Conservation (phyloP, 2,329 filamentous ascomycete genomes). For the Trichoderma sp. region DNA sequence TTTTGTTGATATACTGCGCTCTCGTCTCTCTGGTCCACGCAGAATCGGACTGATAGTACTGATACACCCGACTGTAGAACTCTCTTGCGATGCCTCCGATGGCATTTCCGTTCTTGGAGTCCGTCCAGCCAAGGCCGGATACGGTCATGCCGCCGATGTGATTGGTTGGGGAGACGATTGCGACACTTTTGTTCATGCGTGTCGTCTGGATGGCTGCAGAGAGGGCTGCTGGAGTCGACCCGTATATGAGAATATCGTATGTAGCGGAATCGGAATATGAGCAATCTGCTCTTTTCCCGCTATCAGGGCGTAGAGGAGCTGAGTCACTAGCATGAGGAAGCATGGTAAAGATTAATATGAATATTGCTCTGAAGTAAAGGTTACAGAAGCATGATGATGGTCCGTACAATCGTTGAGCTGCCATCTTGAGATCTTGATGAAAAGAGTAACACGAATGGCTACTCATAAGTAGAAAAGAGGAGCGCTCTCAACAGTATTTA, state of each 20-base stretch:
- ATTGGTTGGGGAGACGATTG: conserved; percentile 27
- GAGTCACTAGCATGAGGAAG: not conserved
- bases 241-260: conserved; percentile 31
- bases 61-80: conserved; percentile 16
- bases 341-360: not conserved
- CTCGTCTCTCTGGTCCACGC: conserved; percentile 20
- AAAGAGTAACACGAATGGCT: not conserved
- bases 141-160: conserved; percentile 28
- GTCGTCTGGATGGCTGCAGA: conserved; percentile 30
- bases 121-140: conserved; percentile 33
- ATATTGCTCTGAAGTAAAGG: not conserved
- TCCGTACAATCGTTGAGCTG: not conserved
- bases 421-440: not conserved
- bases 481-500: not conserved
- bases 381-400: not conserved
- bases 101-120: conserved; percentile 20
- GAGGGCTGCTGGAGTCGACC: conserved; percentile 31
- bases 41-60: conserved; percentile 6
- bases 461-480: not conserved
- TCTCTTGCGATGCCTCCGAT: conserved; percentile 23
- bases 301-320: not conserved
- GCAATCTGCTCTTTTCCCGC: not conserved
- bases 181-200: conserved; percentile 28
- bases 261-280: not conserved
- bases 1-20: conserved; percentile 7